These are phyloP conservation scores for Phaseolus lunatus DNA, from an alignment of 306 rosid species.

Conservation along the genomic window DNA sequence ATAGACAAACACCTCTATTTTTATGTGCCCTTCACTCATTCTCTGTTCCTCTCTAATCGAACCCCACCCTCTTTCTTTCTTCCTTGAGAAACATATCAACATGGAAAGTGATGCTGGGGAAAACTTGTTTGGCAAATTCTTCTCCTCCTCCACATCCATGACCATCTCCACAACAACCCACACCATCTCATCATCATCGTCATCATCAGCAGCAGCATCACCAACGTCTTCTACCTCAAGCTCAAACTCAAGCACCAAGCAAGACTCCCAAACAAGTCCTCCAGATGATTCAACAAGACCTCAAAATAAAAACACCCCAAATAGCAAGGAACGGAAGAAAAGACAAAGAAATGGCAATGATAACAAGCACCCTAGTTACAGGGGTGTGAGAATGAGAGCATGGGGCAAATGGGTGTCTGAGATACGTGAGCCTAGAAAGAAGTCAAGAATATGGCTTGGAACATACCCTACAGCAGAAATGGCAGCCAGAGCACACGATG, in stretches of 20 bases:
- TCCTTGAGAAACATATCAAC: constrained; percentile 56
- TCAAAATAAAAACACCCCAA: constrained; percentile 26
- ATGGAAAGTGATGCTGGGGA: constrained; percentile 65
- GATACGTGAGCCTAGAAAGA: constrained; percentile 91
- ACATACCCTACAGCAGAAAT: constrained; percentile 84
- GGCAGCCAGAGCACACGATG: constrained; percentile 98
- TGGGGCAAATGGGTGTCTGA: constrained; percentile 98
- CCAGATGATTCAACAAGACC: constrained; percentile 29
- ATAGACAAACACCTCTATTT: constrained; percentile 55
- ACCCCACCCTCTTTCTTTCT: background rate
- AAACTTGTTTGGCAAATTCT: constrained; percentile 42
- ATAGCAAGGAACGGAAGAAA: constrained; percentile 54
- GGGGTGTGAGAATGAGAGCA: constrained; percentile 84
- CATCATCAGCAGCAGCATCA: constrained; percentile 17
- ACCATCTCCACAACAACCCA: background rate
- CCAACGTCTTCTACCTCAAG: constrained; percentile 28
- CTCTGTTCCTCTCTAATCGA: constrained; percentile 48
- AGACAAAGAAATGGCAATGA: constrained; percentile 51
- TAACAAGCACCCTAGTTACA: constrained; percentile 61
- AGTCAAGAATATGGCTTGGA: constrained; percentile 94
- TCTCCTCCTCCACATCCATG: constrained; percentile 8
- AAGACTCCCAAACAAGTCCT: constrained; percentile 11
- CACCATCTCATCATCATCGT: background rate
- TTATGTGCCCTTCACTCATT: constrained; percentile 49
- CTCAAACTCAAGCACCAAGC: constrained; percentile 43